These are phyloP conservation scores for Aspergillus aculeatinus DNA, from an alignment of 2,329 filamentous ascomycete species.

Conservation along the genomic window DNA sequence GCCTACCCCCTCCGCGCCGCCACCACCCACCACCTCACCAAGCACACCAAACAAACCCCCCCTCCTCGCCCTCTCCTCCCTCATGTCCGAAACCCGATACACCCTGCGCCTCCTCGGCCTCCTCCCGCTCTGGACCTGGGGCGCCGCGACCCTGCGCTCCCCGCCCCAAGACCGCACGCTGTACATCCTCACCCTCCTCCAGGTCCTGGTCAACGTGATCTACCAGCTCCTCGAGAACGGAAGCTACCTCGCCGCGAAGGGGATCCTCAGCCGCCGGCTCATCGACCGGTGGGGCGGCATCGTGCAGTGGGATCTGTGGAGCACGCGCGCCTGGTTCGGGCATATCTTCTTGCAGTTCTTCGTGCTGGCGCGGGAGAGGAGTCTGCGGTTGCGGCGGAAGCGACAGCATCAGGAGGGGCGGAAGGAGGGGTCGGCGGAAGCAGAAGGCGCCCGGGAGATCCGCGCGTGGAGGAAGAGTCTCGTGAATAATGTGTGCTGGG, in stretches of 20 bases:
- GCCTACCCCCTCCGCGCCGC: slow-evolving; percentile 26
- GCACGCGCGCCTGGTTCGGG: slow-evolving; percentile 74
- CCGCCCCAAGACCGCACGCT: slow-evolving; percentile 46
- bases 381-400: slow-evolving; percentile 35
- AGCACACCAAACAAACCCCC: slow-evolving; percentile 33
- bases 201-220: slow-evolving; percentile 64
- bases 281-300: slow-evolving; percentile 52
- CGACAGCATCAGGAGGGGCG: slow-evolving; percentile 18
- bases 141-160: slow-evolving; percentile 60
- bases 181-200: slow-evolving; percentile 61
- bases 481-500: slow-evolving; percentile 70
- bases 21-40: slow-evolving; percentile 32
- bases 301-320: slow-evolving; percentile 66
- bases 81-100: slow-evolving; percentile 54
- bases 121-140: slow-evolving; percentile 75
- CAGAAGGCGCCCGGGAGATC: slow-evolving; percentile 45
- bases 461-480: slow-evolving; percentile 60
- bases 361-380: slow-evolving; percentile 55
- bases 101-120: slow-evolving; percentile 60
- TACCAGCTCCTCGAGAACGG: slow-evolving; percentile 84
- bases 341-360: slow-evolving; percentile 76
- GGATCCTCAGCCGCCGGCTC: slow-evolving; percentile 56
- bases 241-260: slow-evolving; percentile 72
- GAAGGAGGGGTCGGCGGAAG: slow-evolving; percentile 20
- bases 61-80: slow-evolving; percentile 46